Evolutionary conservation across 75 land plant species (phyloP), one percentile per base, ranked within the genome.

Genomic region (Sequoiadendron giganteum): DNA sequence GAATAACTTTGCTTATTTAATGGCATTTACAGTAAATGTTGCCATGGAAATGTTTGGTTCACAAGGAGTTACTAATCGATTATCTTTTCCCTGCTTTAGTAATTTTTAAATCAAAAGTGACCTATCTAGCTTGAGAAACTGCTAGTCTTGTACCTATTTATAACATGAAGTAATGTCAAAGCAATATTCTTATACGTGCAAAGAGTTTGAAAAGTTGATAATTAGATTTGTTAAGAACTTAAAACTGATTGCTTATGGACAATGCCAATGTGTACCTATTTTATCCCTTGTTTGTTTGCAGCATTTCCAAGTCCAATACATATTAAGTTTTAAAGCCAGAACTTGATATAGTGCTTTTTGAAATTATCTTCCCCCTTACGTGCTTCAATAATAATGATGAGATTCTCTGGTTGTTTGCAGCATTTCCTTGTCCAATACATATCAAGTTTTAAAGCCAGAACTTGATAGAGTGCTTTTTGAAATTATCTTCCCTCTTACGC

Each of bases 281-380:
- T 25, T 30, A 61, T 10, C 30, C 34, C 11, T 84, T 36, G 15
- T 43, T 77, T 61, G 52, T 55, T 16, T 93, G 92, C 95, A 98
- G 99, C 88, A 93, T 98, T 39, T 92, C 97, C n/a, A 97, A 96
- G 89, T 90, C 88, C 42, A 93, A 88, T 43, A 98, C 96, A 92
- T 98, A 95, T 86, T 92, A 94, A 85, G 70, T 94, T 91, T 87
- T 97, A 89, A 95, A 96, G 88, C 96, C 99, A 13, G 93, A 91
- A 25, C 92, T 98, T 98, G 38, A 36, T 36, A 36, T 36, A n/a
- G 0, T 0, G 34, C 95, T 98, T 25, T 98, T 96, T 92, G 99
- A 98, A 80, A 98, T 98, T 39, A 93, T 98, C 45, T 98, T 97
- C 86, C 99, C 99, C 25, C 95, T 98, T 18, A 97, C 96, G 99